Conservation (phyloP, 768 basidiomycete species). For the Leccinum imitatum region DNA sequence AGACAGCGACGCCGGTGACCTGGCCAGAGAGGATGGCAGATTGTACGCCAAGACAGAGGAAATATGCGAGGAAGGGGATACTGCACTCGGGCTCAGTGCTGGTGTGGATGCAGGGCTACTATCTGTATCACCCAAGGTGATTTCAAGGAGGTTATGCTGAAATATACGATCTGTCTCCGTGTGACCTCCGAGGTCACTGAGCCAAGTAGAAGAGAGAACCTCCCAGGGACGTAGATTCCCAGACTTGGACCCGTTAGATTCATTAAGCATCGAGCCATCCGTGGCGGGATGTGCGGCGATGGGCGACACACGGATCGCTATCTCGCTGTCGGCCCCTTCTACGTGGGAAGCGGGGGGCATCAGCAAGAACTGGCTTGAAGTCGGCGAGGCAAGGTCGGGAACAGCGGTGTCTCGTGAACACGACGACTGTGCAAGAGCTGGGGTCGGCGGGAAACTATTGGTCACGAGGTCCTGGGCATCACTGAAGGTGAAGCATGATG, state of each 20-base stretch:
- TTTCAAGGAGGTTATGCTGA: conserved; percentile 21
- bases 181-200: conserved; percentile 32
- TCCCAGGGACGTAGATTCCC: conserved; percentile 23
- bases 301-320: conserved; percentile 13
- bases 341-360: conserved; percentile 27
- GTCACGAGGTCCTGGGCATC: conserved; percentile 13
- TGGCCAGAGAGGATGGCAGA: conserved; percentile 13
- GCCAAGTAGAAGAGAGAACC: conserved; percentile 29
- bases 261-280: conserved; percentile 6
- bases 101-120: conserved; percentile 27
- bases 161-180: conserved; percentile 34
- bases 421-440: conserved; percentile 6
- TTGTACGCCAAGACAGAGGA: conserved; percentile 16
- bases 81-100: conserved; percentile 22
- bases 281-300: conserved; percentile 9
- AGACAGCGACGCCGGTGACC: conserved; percentile 19
- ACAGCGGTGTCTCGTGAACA: conserved; percentile 10
- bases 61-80: conserved; percentile 22
- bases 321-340: conserved; percentile 9
- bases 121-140: conserved; percentile 14
- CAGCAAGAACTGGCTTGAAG: conserved; percentile 27
- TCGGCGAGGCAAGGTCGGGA: conserved; percentile 25
- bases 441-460: conserved; percentile 12
- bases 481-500: conserved; percentile 28
- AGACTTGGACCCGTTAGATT: conserved; percentile 7